Base-by-base conservation (phyloP, 306 rosid genomes). In the Biancaea sappan region DNA sequence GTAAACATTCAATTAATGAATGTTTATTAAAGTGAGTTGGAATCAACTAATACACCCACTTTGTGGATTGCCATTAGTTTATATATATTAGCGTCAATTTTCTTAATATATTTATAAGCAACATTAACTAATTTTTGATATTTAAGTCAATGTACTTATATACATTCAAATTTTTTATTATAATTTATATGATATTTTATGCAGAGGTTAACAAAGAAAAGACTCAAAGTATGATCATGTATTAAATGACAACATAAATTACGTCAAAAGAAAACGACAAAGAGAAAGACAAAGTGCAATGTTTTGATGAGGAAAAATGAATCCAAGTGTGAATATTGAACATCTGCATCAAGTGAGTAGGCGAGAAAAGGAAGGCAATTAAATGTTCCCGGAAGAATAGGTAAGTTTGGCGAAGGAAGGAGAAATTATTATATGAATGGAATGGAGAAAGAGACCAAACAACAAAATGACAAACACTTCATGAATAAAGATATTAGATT, bases 321-420 rank as follows among this genome's bases (percentile, higher is more conserved):
- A 28, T 56, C 3, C 46, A 47, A 35, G 12, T 7, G 16, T 0
- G 2, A 63, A 9, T 38, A 16, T 68, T 5, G 1, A 52, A 60
- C 32, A 69, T 61, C 54, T 25, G 18, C 62, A 15, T 70, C 76
- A 53, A 43, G 14, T 12, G 72, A 52, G 60, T 10, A 52, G 62
- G 67, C 38, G 43, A 31, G 52, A 3, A 69, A 77, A 72, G 43
- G 56, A 48, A 67, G 5, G 31, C 56, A 16, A 32, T 66, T 66
- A 41, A 69, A 43, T 69, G 71, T 66, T 60, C 66, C 74, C 66
- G 4, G 29, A 54, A 61, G 47, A 63, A 71, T 59, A 35, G 80
- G 80, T 72, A 76, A 81, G 80, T 76, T 86, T 66, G 82, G 79
- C 84, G 22, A 41, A 51, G 53, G 53, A 72, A 52, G 68, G 41